phyloP scores from a whole-genome alignment of 2,329 filamentous ascomycete genomes.

The Bipolaris victoriae region DNA sequence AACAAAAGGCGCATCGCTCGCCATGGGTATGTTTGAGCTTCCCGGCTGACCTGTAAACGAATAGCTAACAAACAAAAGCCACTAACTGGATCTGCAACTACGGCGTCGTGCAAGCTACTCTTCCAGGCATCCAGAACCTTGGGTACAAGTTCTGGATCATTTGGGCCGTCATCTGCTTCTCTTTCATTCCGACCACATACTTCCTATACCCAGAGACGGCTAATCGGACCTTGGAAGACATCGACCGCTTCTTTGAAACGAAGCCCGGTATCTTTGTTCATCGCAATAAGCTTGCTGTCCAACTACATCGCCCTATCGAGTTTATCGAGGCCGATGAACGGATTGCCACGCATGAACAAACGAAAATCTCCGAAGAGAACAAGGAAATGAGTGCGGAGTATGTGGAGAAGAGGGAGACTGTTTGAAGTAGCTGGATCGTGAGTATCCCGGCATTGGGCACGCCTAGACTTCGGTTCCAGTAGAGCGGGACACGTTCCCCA shows the following conservation, averaged over 20 bases:
- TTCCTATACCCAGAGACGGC: conserved; percentile 61
- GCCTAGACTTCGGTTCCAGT: neutral
- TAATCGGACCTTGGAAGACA: conserved; percentile 55
- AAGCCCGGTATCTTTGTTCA: conserved; percentile 53
- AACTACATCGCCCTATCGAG: conserved; percentile 54
- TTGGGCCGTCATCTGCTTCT: conserved; percentile 61
- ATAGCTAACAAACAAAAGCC: neutral
- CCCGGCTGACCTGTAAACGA: neutral
- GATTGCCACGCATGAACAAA: conserved; percentile 31
- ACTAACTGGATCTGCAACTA: conserved; percentile 47
- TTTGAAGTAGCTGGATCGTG: conserved; percentile 10
- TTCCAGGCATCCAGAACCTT: conserved; percentile 50
- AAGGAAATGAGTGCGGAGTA: conserved; percentile 26
- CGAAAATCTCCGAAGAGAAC: conserved; percentile 10
- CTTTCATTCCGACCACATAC: conserved; percentile 60
- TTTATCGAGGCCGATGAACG: conserved; percentile 57
- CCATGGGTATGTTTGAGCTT: conserved; percentile 24
- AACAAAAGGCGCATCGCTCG: conserved; percentile 44
- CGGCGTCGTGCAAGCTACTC: conserved; percentile 41
- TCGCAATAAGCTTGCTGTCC: conserved; percentile 56
- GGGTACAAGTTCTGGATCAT: conserved; percentile 62
- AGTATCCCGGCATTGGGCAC: rapidly evolving
- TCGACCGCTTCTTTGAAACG: conserved; percentile 53
- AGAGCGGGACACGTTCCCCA: neutral
- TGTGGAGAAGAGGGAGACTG: conserved; percentile 35